A percentile compares a stretch with the other conserved stretches of the same genome.
phyloP scores from a whole-genome alignment of 805 yeast species.

The Pichia phayaonensis region DNA sequence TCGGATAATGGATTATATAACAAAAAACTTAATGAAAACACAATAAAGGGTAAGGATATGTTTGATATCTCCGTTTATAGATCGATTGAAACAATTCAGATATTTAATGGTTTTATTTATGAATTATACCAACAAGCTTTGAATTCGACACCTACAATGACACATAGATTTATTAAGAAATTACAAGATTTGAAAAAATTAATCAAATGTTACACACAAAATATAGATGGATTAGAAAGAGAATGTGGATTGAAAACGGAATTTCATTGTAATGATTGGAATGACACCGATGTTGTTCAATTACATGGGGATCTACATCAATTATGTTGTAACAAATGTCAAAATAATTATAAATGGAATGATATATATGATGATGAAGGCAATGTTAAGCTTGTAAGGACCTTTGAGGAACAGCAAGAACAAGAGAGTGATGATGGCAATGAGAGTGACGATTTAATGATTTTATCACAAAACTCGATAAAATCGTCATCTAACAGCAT shows the following conservation, averaged over 20 bases:
- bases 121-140: constrained; percentile 62
- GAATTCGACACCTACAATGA: constrained; percentile 70
- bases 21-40: constrained; percentile 47
- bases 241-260: constrained; percentile 58
- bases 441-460: constrained; percentile 1
- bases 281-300: constrained; percentile 69
- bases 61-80: constrained; percentile 82
- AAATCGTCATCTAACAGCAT: not conserved
- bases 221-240: constrained; percentile 83
- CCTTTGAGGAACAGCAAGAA: not conserved
- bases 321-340: constrained; percentile 71
- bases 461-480: constrained; percentile 1
- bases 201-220: constrained; percentile 86
- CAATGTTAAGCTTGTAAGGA: not conserved
- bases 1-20: constrained; percentile 79
- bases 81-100: constrained; percentile 51
- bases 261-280: constrained; percentile 45
- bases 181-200: constrained; percentile 58
- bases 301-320: constrained; percentile 82
- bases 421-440: not conserved
- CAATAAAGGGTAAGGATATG: constrained; percentile 76
- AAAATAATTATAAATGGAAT: constrained; percentile 53
- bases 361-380: constrained; percentile 31
- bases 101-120: constrained; percentile 85
- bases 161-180: constrained; percentile 66